phyloP scores from a whole-genome alignment of 805 yeast genomes.

The Zygosaccharomyces siamensis region DNA sequence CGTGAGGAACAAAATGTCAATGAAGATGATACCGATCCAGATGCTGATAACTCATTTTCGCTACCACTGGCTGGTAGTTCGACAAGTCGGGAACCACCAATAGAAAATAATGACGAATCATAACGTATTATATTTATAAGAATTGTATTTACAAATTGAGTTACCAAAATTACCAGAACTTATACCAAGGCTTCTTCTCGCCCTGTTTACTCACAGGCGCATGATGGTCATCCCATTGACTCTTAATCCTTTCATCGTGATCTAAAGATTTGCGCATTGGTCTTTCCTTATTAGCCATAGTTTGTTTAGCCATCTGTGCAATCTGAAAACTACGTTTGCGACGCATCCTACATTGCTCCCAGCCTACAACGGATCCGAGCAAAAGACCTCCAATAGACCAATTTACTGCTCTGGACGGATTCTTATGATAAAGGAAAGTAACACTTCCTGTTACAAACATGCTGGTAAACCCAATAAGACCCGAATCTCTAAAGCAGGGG shows the following conservation, averaged over 20 bases:
- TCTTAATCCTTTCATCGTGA: constrained; percentile 23
- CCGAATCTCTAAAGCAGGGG: constrained; percentile 80
- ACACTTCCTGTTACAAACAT: constrained; percentile 66
- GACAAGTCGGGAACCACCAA: constrained; percentile 10
- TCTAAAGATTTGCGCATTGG: constrained; percentile 34
- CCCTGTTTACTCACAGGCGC: constrained; percentile 11
- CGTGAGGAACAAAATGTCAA: not conserved
- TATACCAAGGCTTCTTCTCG: constrained; percentile 25
- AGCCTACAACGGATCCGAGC: constrained; percentile 74
- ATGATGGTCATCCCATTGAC: constrained; percentile 22
- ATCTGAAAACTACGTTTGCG: constrained; percentile 62
- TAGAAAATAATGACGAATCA: constrained; percentile 1
- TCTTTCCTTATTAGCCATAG: constrained; percentile 35
- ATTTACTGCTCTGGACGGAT: constrained; percentile 57
- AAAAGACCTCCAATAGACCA: constrained; percentile 82
- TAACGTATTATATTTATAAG: not conserved
- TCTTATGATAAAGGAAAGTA: constrained; percentile 62
- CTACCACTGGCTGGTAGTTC: constrained; percentile 39
- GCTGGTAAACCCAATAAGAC: constrained; percentile 66
- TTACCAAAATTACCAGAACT: constrained; percentile 26
- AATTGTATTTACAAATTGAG: not conserved
- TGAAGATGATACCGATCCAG: constrained; percentile 12
- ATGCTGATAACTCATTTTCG: constrained; percentile 47
- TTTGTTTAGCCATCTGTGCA: constrained; percentile 63
- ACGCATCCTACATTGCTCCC: constrained; percentile 86